Percentiles rank a stretch among this genome's conserved stretches.
Evolutionary conservation across 768 basidiomycete species (phyloP).

Genomic region (Pleurotus sapidus): DNA sequence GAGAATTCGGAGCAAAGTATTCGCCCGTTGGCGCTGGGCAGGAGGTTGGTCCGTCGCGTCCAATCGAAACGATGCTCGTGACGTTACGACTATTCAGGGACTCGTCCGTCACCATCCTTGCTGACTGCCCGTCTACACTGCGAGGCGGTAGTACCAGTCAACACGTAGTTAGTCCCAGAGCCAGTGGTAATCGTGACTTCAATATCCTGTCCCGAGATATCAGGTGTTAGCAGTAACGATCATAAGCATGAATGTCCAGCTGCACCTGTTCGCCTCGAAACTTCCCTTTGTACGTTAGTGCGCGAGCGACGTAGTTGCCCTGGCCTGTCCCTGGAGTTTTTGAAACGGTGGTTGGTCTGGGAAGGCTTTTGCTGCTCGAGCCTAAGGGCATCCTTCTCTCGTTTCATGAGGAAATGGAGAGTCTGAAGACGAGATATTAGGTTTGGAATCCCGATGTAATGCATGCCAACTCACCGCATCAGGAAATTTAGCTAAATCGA

Average conservation of each 20-base stretch:
- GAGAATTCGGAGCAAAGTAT: slow-evolving; percentile 37
- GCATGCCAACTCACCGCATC: slow-evolving; percentile 27
- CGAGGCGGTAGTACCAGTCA: slow-evolving; percentile 1
- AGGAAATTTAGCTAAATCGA: slow-evolving; percentile 39
- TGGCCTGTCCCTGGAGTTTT: slow-evolving; percentile 17
- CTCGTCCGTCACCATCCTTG: slow-evolving; percentile 15
- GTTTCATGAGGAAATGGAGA: slow-evolving; percentile 42
- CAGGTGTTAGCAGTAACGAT: not conserved
- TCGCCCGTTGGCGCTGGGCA: slow-evolving; percentile 51
- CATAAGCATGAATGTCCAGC: too few relatives aligned
- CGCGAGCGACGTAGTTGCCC: not conserved
- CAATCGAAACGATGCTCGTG: slow-evolving; percentile 43
- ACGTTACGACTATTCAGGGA: slow-evolving; percentile 29
- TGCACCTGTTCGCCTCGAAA: slow-evolving; percentile 1
- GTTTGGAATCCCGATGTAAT: not conserved
- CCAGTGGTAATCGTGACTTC: not conserved
- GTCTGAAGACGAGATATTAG: slow-evolving; percentile 14
- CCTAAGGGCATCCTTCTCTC: slow-evolving; percentile 41
- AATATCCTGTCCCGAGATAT: not conserved
- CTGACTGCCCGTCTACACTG: slow-evolving; percentile 3
- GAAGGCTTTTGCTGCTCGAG: slow-evolving; percentile 47
- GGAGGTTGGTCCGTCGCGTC: slow-evolving; percentile 52
- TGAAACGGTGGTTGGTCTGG: slow-evolving; percentile 39
- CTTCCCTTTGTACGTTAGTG: not conserved
- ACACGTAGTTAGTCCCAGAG: not conserved